These are phyloP conservation scores for Pholiota conissans DNA, from an alignment of 768 basidiomycete species.

Conservation along the genomic window DNA sequence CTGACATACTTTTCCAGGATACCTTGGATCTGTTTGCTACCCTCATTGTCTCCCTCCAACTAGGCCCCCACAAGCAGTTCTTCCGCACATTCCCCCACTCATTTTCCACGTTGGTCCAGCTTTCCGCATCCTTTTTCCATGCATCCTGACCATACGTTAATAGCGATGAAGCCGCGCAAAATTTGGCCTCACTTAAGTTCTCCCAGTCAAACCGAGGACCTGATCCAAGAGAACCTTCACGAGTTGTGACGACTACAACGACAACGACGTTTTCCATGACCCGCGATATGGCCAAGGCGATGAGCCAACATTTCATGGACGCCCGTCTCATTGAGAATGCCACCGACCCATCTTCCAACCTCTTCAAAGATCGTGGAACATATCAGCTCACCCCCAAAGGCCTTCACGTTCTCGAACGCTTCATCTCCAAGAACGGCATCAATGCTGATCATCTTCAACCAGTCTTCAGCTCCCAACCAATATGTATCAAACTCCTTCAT, in stretches of 20 bases:
- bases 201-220: conserved; percentile 98
- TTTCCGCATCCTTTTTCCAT: conserved; percentile 11
- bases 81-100: conserved; percentile 94
- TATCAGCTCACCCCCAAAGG: conserved; percentile 97
- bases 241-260: conserved; percentile 98
- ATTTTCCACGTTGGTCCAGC: conserved; percentile 82
- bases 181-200: conserved; percentile 94
- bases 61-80: conserved; percentile 90
- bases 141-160: conserved; percentile 13
- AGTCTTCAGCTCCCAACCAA: conserved; percentile 90
- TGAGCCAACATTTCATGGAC: conserved; percentile 99
- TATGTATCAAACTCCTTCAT: conserved; percentile 96
- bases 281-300: conserved; percentile 99
- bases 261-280: conserved; percentile 99
- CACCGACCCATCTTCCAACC: conserved; percentile 80
- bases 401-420: conserved; percentile 97
- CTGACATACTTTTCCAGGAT: conserved; percentile 55
- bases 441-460: conserved; percentile 88
- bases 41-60: conserved; percentile 88
- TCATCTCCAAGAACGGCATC: conserved; percentile 99
- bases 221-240: conserved; percentile 96
- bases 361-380: conserved; percentile 98
- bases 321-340: conserved; percentile 97
- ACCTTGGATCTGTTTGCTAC: conserved; percentile 98
- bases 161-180: conserved; percentile 93